phyloP scores from a whole-genome alignment of 257 asterid species.

The Nicotiana sylvestris region DNA sequence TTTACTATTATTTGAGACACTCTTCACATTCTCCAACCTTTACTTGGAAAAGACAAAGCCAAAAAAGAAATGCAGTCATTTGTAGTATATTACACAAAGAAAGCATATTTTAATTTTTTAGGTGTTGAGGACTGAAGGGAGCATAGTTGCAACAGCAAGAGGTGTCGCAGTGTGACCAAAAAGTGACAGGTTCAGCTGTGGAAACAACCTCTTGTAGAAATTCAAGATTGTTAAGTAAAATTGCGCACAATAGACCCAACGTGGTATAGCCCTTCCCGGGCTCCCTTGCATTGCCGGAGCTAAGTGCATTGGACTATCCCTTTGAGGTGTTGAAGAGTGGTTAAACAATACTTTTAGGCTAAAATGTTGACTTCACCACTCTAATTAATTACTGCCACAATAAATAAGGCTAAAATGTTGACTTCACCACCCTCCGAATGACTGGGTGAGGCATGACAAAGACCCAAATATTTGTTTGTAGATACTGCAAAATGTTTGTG shows the following conservation, averaged over 20 bases:
- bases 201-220: not conserved
- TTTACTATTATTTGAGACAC: not conserved
- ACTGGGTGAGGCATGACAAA: no score
- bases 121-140: not conserved
- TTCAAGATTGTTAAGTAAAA: not conserved
- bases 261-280: not conserved
- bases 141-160: not conserved
- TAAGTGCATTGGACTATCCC: not conserved
- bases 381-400: not conserved
- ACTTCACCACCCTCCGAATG: no score
- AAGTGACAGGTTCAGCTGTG: not conserved
- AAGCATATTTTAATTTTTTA: not conserved
- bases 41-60: slow-evolving; percentile 7
- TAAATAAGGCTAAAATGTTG: not conserved
- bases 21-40: not conserved
- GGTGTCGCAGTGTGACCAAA: not conserved
- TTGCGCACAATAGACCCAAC: not conserved
- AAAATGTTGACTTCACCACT: not conserved
- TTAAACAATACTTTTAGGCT: not conserved
- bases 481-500: not conserved
- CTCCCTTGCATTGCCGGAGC: not conserved
- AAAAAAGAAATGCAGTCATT: not conserved
- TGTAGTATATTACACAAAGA: not conserved
- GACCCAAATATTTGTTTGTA: not conserved
- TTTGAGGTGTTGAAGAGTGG: not conserved